Conservation (phyloP, 2,329 filamentous ascomycete species). For the Sporothrix variecibatus region DNA sequence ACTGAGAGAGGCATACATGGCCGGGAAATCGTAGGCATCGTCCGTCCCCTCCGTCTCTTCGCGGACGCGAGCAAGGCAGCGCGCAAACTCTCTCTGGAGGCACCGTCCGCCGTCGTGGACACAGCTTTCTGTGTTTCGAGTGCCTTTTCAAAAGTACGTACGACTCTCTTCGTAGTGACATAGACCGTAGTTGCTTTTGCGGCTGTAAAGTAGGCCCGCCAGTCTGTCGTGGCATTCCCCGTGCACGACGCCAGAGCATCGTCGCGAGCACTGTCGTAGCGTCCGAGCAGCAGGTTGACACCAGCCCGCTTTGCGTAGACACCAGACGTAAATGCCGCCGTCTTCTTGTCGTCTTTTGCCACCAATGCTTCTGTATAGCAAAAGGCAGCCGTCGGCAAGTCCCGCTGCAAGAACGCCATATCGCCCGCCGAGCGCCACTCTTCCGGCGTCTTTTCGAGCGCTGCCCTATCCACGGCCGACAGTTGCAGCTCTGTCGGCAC, state of each 20-base stretch:
- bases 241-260: slow-evolving; percentile 39
- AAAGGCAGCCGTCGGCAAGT: slow-evolving; percentile 3
- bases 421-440: slow-evolving; percentile 31
- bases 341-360: slow-evolving; percentile 23
- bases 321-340: slow-evolving; percentile 28
- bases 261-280: slow-evolving; percentile 39
- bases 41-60: slow-evolving; percentile 36
- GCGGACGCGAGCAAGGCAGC: slow-evolving; percentile 33
- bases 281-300: slow-evolving; percentile 38
- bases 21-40: slow-evolving; percentile 36
- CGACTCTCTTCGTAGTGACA: slow-evolving; percentile 34
- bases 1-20: slow-evolving; percentile 31
- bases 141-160: slow-evolving; percentile 11
- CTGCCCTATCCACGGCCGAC: slow-evolving; percentile 27
- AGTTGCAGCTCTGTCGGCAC: slow-evolving; percentile 36
- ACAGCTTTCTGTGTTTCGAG: not conserved
- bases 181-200: slow-evolving; percentile 41
- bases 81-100: slow-evolving; percentile 34
- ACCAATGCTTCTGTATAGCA: slow-evolving; percentile 42
- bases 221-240: slow-evolving; percentile 33
- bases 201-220: slow-evolving; percentile 40
- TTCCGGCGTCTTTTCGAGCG: slow-evolving; percentile 30
- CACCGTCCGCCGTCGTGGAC: slow-evolving; percentile 16
- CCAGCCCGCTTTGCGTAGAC: slow-evolving; percentile 39
- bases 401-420: slow-evolving; percentile 18